Evolutionary conservation across 2,329 filamentous ascomycete genomes (phyloP).

Genomic region (Diaporthe sp.): DNA sequence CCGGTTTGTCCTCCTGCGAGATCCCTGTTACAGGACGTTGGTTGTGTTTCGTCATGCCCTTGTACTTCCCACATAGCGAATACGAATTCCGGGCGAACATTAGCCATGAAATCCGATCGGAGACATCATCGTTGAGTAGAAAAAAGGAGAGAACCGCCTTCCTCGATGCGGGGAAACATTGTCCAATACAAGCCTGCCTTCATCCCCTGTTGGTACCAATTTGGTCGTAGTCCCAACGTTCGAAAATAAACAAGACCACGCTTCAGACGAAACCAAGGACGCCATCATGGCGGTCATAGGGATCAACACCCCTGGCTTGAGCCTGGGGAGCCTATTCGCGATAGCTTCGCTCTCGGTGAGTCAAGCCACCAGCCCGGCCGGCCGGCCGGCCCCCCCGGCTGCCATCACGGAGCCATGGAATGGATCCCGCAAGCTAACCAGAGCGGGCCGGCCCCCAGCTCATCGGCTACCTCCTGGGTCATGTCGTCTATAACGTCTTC

Average conservation of each 20-base stretch:
- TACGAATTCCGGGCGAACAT: not conserved
- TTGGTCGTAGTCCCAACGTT: not conserved
- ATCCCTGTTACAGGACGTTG: conserved; percentile 15
- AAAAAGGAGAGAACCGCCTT: conserved; percentile 1
- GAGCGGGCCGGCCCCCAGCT: not conserved
- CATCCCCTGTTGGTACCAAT: not conserved
- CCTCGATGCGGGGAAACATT: not conserved
- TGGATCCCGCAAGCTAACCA: not conserved
- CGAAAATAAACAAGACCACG: not conserved
- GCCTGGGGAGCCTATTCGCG: conserved; percentile 18
- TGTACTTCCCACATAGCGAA: not conserved
- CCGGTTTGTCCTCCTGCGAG: not conserved
- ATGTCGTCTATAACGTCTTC: conserved; percentile 39
- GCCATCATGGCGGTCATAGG: conserved; percentile 24
- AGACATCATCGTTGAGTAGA: not conserved
- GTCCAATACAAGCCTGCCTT: too few species aligned
- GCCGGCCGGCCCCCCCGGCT: not conserved
- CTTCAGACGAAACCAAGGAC: not conserved
- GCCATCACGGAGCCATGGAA: not conserved
- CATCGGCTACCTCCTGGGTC: conserved; percentile 25
- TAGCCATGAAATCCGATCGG: not conserved
- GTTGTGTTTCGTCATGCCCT: conserved; percentile 1
- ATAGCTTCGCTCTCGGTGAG: conserved; percentile 36
- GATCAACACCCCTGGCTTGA: not conserved
- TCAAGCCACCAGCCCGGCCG: not conserved